These are phyloP conservation scores for Alnus rubra DNA, from an alignment of 306 rosid species.

Conservation along the genomic window DNA sequence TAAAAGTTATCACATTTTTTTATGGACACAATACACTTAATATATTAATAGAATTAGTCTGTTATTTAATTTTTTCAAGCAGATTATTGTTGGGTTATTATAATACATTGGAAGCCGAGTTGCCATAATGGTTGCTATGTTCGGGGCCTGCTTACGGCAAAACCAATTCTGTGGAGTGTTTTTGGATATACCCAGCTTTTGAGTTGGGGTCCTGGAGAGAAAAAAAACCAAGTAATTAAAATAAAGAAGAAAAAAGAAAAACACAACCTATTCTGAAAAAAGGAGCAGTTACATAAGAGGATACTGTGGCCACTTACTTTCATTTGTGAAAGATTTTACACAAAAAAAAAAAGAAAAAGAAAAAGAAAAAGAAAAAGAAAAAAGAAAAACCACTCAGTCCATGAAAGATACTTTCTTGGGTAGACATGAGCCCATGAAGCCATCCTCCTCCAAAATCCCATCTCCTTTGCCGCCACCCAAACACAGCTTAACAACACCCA, in stretches of 20 bases:
- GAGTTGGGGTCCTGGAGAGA: neutral
- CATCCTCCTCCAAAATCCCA: constrained; percentile 54
- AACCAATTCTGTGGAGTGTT: too few species aligned
- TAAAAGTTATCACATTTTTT: too few species aligned
- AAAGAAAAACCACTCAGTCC: constrained; percentile 38
- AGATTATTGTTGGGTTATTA: too few species aligned
- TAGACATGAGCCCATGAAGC: constrained; percentile 77
- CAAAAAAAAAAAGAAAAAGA: neutral
- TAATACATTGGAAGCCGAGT: too few species aligned
- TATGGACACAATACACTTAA: too few species aligned
- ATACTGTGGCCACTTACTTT: constrained; percentile 42
- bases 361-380: neutral
- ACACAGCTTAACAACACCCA: constrained; percentile 74
- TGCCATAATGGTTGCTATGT: too few species aligned
- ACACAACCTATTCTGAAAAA: constrained; percentile 57
- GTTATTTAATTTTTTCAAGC: too few species aligned
- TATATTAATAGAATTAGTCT: too few species aligned
- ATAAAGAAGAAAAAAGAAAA: constrained; percentile 24
- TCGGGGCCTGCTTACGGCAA: too few species aligned
- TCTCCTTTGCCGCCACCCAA: constrained; percentile 75
- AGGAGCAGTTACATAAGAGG: constrained; percentile 61
- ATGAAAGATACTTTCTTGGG: constrained; percentile 66
- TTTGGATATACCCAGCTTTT: too few species aligned
- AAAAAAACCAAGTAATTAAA: too few species aligned
- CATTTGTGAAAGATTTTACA: constrained; percentile 40